phyloP scores from a whole-genome alignment of 495 filamentous ascomycete species.

The Penicillium macrosclerotiorum region DNA sequence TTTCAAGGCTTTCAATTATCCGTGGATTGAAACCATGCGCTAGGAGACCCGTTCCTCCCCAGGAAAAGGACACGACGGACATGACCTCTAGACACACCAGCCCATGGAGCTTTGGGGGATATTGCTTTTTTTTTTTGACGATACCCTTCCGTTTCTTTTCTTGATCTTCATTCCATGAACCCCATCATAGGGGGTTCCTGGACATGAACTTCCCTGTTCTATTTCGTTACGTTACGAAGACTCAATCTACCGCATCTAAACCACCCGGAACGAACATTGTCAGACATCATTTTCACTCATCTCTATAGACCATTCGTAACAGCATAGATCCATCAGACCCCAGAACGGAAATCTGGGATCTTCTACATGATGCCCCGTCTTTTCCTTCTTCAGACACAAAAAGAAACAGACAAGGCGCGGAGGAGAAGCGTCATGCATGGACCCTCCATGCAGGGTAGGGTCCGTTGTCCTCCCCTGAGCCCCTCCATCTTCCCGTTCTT shows the following conservation, averaged over 20 bases:
- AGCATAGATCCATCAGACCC: slow-evolving; percentile 39
- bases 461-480: slow-evolving; percentile 4
- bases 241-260: slow-evolving; percentile 1
- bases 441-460: background rate
- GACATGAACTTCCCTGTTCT: too few relatives aligned
- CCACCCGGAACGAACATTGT: slow-evolving; percentile 20
- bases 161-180: too few relatives aligned
- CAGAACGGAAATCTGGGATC: slow-evolving; percentile 14
- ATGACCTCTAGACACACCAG: too few relatives aligned
- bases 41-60: too few relatives aligned
- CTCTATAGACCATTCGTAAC: slow-evolving; percentile 52
- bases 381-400: slow-evolving; percentile 16
- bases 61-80: too few relatives aligned
- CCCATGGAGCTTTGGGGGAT: too few relatives aligned
- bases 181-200: too few relatives aligned
- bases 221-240: background rate
- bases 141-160: too few relatives aligned
- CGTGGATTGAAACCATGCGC: too few relatives aligned
- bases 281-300: slow-evolving; percentile 36
- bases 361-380: slow-evolving; percentile 21
- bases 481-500: slow-evolving; percentile 13
- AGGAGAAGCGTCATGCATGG: slow-evolving; percentile 7
- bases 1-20: too few relatives aligned
- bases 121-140: too few relatives aligned
- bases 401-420: background rate